Evolutionary conservation across 768 basidiomycete genomes (phyloP).

Genomic region (Tricholoma flavovirens): DNA sequence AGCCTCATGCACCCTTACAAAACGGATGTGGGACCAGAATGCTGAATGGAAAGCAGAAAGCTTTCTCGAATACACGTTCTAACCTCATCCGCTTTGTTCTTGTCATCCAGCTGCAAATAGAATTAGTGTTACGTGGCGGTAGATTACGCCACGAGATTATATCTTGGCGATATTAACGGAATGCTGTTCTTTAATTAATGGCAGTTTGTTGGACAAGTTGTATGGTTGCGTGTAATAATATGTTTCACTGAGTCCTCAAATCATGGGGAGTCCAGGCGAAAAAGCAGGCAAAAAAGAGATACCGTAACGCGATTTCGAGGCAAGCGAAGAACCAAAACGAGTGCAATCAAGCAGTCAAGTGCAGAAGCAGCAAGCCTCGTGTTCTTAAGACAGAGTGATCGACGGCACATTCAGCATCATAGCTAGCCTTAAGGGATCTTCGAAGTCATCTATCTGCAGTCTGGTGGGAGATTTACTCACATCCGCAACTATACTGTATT

Average conservation of each 20-base stretch:
- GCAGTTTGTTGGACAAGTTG: no score
- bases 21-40: not conserved
- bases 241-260: no score
- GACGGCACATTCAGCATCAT: not conserved
- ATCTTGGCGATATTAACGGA: not conserved
- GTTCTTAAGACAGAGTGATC: not conserved
- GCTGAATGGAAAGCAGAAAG: not conserved
- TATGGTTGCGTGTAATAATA: no score
- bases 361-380: no score
- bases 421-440: no score
- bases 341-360: no score
- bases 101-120: no score
- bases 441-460: not conserved
- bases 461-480: not conserved
- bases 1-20: no score
- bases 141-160: not conserved
- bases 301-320: no score
- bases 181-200: not conserved
- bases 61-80: not conserved
- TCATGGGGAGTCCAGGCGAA: no score
- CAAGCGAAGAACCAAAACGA: no score
- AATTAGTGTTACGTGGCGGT: not conserved
- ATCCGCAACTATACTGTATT: not conserved
- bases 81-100: not conserved
- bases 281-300: no score